Evolutionary conservation across 257 asterid species (phyloP).

Genomic region (Catharanthus roseus): DNA sequence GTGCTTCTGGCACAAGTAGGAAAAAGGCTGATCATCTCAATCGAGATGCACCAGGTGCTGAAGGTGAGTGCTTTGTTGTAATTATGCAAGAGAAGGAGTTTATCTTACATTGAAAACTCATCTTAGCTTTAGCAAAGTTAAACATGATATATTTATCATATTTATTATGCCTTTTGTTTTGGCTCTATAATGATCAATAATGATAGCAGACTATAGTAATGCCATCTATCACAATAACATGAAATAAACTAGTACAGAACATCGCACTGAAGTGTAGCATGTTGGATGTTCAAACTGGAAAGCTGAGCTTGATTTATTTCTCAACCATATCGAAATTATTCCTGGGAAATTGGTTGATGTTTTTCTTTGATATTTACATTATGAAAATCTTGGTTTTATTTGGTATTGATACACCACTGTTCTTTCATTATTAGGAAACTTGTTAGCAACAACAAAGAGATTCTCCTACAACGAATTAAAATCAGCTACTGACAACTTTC

Average conservation of each 20-base stretch:
- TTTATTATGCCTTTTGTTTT: not conserved
- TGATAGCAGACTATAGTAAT: not conserved
- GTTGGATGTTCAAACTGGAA: not conserved
- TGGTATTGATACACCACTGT: slow-evolving; percentile 13
- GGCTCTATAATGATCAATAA: no score
- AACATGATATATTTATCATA: not conserved
- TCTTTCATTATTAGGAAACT: slow-evolving; percentile 36
- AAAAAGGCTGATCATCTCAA: slow-evolving; percentile 26
- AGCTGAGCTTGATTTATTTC: not conserved
- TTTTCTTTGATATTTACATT: not conserved
- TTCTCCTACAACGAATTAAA: slow-evolving; percentile 59
- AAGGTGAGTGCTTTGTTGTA: slow-evolving; percentile 39
- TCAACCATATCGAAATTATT: not conserved
- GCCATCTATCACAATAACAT: not conserved
- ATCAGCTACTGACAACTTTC: slow-evolving; percentile 65
- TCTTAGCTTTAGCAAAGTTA: not conserved
- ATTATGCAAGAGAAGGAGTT: not conserved
- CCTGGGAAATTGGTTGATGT: not conserved
- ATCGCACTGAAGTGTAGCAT: not conserved
- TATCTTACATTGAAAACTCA: no score
- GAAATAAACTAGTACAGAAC: not conserved
- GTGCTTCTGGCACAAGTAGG: slow-evolving; percentile 28
- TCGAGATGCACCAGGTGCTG: slow-evolving; percentile 35
- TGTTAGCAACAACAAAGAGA: slow-evolving; percentile 39
- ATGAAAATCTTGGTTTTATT: slow-evolving; percentile 13